Evolutionary conservation across 2,329 filamentous ascomycete genomes (phyloP).

Genomic region (Paraphoma sp.): DNA sequence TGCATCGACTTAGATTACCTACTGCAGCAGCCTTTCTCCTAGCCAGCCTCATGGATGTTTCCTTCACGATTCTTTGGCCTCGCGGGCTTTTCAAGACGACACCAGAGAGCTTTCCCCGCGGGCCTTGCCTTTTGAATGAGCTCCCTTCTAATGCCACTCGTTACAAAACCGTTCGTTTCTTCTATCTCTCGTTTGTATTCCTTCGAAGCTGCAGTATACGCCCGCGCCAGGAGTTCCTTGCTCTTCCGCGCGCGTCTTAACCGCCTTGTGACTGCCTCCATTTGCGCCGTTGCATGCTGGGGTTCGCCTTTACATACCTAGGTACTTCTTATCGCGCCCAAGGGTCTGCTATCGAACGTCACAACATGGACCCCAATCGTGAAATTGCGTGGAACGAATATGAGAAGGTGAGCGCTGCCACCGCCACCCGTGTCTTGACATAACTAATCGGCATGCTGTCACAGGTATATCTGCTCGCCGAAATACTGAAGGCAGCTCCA

Average conservation of each 20-base stretch:
- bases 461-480: slow-evolving; percentile 56
- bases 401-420: not conserved
- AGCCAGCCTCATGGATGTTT: not conserved
- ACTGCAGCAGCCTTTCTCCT: not conserved
- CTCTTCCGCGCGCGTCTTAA: not conserved
- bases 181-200: not conserved
- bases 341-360: not conserved
- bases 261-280: not conserved
- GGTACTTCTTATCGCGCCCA: not conserved
- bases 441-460: not conserved
- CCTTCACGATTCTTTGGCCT: not conserved
- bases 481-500: slow-evolving; percentile 58
- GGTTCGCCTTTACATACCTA: not conserved
- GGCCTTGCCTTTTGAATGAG: not conserved
- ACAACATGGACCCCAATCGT: not conserved
- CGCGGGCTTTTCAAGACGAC: not conserved
- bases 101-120: not conserved
- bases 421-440: not conserved
- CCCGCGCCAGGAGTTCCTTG: too few relatives aligned
- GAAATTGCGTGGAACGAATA: not conserved
- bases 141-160: not conserved
- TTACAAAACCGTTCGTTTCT: not conserved
- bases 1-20: not conserved
- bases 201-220: not conserved
- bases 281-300: not conserved